Base-by-base conservation (phyloP, 208 protist genomes). In the Acanthamoeba healyi region DNA sequence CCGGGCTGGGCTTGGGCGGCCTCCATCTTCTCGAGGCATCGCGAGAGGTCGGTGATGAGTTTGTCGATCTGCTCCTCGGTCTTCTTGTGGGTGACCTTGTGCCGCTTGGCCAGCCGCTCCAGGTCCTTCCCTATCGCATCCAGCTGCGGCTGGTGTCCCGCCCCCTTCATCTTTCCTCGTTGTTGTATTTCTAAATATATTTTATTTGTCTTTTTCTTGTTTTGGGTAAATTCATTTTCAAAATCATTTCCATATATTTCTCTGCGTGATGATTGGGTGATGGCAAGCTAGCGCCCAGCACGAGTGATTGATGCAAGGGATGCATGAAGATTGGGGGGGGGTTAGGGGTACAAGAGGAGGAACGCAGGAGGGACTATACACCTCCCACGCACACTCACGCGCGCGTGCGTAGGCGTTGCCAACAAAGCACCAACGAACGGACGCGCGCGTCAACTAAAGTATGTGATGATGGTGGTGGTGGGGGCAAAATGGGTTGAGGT, bases 31-130 rank as follows among this genome's bases (percentile, higher is more conserved):
- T 65, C 54, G 17, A 91, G 10, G 22, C 51, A 91, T 65, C 40
- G 29, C 1, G 56, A 51, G 7, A 91, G 46, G 42, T 91, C 84
- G 34, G 51, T 26, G 17, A 91, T 70, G 10, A 91, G 84, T n/a
- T 91, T 91, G 54, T 91, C 84, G 6, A 91, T 74, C 24, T 91
- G 84, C 54, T 91, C 84, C 22, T 91, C 56, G 17, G 84, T 91
- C 58, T 91, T 91, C 19, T 91, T 72, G 34, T 46, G 29, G 22
- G 84, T 91, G 3, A 72, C 58, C 84, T 91, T 91, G 17, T 91
- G 84, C 29, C 58, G 29, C 38, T 91, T 91, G 32, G 49, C 42
- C 24, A 91, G 56, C 51, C 84, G 49, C 32, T 91, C 84, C 9
- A 91, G 40, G 49, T 91, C 84, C 58, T 91, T 91, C 51, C 42